Evolutionary conservation across 441 rosid genomes (phyloP).

Genomic region (Croton setiger): DNA sequence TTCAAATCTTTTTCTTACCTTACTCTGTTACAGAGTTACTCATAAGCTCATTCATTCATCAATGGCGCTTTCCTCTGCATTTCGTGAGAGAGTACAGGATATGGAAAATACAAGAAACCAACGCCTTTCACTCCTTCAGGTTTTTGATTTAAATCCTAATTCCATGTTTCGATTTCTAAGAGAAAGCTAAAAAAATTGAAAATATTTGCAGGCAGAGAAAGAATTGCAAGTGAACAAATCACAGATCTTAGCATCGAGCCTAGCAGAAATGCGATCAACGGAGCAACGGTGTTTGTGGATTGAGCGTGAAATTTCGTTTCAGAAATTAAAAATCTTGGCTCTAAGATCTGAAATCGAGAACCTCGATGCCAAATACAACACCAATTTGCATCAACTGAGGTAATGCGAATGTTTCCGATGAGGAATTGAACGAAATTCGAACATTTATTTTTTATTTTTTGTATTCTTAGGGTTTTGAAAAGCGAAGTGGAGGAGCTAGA

Average conservation of each 20-base stretch:
- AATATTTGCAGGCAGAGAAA: constrained; percentile 53
- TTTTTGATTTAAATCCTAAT: constrained; percentile 10
- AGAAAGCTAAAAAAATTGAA: background rate
- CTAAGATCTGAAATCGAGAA: constrained; percentile 44
- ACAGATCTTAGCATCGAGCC: constrained; percentile 42
- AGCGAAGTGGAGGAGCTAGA: constrained; percentile 56
- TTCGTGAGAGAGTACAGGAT: constrained; percentile 58
- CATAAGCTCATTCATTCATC: background rate
- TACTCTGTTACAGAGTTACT: no score
- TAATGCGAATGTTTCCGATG: constrained; percentile 3
- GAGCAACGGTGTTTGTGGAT: constrained; percentile 57
- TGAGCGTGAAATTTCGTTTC: constrained; percentile 47
- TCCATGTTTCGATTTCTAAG: constrained; percentile 17
- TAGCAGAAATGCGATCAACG: constrained; percentile 30
- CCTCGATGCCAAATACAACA: constrained; percentile 38
- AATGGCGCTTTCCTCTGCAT: constrained; percentile 70
- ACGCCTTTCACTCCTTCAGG: constrained; percentile 64
- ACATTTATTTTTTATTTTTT: background rate
- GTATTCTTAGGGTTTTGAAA: constrained; percentile 44
- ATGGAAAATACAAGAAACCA: constrained; percentile 62
- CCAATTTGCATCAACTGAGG: constrained; percentile 39
- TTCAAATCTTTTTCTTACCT: no score
- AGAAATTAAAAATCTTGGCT: constrained; percentile 46
- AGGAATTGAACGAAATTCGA: background rate
- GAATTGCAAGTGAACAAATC: constrained; percentile 50